Conservation (phyloP, 2,329 filamentous ascomycete genomes). For the Xylogone sp. region DNA sequence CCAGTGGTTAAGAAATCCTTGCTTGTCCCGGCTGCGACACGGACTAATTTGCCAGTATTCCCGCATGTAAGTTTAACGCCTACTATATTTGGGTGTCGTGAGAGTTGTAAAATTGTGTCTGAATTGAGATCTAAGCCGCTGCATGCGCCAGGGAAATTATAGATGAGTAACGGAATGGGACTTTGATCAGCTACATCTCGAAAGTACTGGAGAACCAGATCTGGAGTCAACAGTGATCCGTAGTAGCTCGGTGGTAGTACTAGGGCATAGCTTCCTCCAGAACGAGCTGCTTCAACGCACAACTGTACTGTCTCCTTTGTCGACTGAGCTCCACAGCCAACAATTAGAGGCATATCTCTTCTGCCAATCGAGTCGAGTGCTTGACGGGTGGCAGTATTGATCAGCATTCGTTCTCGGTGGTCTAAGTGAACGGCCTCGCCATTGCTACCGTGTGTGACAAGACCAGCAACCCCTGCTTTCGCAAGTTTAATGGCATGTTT, state of each 20-base stretch:
- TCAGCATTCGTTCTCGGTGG: slow-evolving; percentile 51
- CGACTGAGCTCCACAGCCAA: slow-evolving; percentile 59
- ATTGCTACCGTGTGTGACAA: slow-evolving; percentile 60
- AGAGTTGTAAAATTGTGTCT: slow-evolving; percentile 74
- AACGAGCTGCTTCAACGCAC: slow-evolving; percentile 53
- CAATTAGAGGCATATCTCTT: slow-evolving; percentile 53
- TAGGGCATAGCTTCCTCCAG: slow-evolving; percentile 60
- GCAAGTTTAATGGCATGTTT: slow-evolving; percentile 48
- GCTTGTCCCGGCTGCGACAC: slow-evolving; percentile 49
- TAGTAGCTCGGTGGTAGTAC: slow-evolving; percentile 64
- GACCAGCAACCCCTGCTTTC: slow-evolving; percentile 51
- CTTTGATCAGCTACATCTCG: slow-evolving; percentile 56
- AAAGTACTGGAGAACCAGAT: slow-evolving; percentile 54
- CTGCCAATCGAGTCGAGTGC: slow-evolving; percentile 56
- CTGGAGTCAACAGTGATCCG: slow-evolving; percentile 48
- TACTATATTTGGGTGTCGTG: slow-evolving; percentile 73
- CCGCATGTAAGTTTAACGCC: slow-evolving; percentile 87
- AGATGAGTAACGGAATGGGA: slow-evolving; percentile 71
- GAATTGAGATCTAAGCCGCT: slow-evolving; percentile 83
- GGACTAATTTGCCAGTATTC: slow-evolving; percentile 56
- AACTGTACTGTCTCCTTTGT: slow-evolving; percentile 59
- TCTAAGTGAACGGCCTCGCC: slow-evolving; percentile 61
- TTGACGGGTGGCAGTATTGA: slow-evolving; percentile 53
- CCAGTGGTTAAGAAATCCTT: slow-evolving; percentile 62
- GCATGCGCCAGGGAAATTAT: slow-evolving; percentile 63